Percentiles rank a stretch among this genome's conserved stretches.
Evolutionary conservation across 441 rosid genomes (phyloP).

Genomic region (Raphanus hybrid): DNA sequence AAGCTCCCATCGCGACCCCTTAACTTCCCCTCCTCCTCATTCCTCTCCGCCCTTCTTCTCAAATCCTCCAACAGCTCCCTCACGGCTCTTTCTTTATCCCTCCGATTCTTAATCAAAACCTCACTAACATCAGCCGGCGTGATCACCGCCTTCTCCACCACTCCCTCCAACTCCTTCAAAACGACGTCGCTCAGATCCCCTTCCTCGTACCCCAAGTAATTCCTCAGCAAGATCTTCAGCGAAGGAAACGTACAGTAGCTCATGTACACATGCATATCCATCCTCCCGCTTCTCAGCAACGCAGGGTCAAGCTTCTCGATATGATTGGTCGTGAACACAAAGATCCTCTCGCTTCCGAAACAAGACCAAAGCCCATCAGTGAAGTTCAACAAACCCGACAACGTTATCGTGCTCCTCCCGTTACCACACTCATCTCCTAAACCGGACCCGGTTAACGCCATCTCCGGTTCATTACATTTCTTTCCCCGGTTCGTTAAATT

Average conservation of each 20-base stretch:
- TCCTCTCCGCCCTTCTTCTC: slow-evolving; percentile 50
- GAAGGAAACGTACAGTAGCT: slow-evolving; percentile 26
- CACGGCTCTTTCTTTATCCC: slow-evolving; percentile 16
- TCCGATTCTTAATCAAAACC: slow-evolving; percentile 22
- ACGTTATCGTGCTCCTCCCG: slow-evolving; percentile 50
- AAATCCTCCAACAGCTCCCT: slow-evolving; percentile 43
- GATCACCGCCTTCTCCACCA: slow-evolving; percentile 27
- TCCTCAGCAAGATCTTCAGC: slow-evolving; percentile 23
- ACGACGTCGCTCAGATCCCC: neutral
- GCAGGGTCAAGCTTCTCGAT: slow-evolving; percentile 30
- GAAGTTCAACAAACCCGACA: slow-evolving; percentile 23
- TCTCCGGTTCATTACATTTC: slow-evolving; percentile 4
- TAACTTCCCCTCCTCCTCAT: slow-evolving; percentile 34
- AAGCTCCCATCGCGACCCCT: slow-evolving; percentile 37
- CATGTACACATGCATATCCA: slow-evolving; percentile 29
- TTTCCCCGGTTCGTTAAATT: slow-evolving; percentile 11
- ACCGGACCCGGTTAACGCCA: slow-evolving; percentile 15
- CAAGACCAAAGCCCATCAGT: slow-evolving; percentile 33
- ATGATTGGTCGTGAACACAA: slow-evolving; percentile 27
- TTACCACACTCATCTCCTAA: slow-evolving; percentile 45
- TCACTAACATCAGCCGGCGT: slow-evolving; percentile 29
- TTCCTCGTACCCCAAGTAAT: slow-evolving; percentile 25
- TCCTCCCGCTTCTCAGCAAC: slow-evolving; percentile 23
- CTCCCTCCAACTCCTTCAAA: neutral
- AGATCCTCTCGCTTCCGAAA: slow-evolving; percentile 26